Evolutionary conservation across 164 flowering plant genomes (phyloP).

Genomic region (Houttuynia cordata): DNA sequence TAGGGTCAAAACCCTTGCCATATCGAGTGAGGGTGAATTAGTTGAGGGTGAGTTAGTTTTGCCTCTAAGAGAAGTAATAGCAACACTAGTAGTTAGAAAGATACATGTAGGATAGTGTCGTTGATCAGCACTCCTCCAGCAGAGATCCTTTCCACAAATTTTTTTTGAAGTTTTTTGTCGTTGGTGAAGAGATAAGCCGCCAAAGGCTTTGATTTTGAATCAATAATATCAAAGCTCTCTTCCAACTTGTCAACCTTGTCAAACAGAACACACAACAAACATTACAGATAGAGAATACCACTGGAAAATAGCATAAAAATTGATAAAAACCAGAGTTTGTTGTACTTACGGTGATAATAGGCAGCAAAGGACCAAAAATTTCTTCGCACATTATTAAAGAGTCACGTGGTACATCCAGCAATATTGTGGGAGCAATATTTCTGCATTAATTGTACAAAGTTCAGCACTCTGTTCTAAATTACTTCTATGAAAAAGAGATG

Average conservation of each 20-base stretch:
- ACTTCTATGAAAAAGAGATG: background rate
- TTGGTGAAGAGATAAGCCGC: slow-evolving; percentile 88
- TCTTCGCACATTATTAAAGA: slow-evolving; percentile 85
- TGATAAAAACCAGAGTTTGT: background rate
- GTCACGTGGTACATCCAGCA: slow-evolving; percentile 75
- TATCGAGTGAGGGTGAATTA: too few relatives aligned
- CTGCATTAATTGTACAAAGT: slow-evolving; percentile 17
- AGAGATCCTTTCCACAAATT: slow-evolving; percentile 47
- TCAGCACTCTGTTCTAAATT: background rate
- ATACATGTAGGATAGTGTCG: slow-evolving; percentile 66
- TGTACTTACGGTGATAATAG: slow-evolving; percentile 55
- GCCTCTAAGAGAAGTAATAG: too few relatives aligned
- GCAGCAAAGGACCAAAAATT: slow-evolving; percentile 91
- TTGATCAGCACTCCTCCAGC: slow-evolving; percentile 79
- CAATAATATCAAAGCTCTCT: slow-evolving; percentile 54
- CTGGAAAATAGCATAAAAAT: too few relatives aligned
- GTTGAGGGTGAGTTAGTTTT: too few relatives aligned
- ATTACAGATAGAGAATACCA: too few relatives aligned
- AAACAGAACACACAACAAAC: background rate
- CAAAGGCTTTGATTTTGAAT: slow-evolving; percentile 71
- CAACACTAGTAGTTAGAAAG: slow-evolving; percentile 1
- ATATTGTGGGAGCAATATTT: slow-evolving; percentile 71
- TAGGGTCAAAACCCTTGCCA: too few relatives aligned
- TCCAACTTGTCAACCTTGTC: slow-evolving; percentile 64
- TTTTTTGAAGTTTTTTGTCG: slow-evolving; percentile 54